Base-by-base conservation (phyloP, 2,329 filamentous ascomycete genomes). In the Paecilomyces niveus region DNA sequence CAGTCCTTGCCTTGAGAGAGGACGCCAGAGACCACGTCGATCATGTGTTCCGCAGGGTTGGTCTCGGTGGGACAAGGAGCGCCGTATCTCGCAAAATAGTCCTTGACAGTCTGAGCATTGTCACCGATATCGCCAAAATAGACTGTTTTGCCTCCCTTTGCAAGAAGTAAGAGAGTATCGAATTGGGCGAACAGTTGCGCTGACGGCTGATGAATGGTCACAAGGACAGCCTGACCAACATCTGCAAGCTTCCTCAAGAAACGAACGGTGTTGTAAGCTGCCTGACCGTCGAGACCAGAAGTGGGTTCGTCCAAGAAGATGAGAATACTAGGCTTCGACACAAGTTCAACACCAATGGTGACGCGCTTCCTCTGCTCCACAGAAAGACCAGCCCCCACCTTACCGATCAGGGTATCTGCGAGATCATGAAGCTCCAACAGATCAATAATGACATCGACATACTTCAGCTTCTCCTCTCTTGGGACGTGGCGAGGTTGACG, bases 281-380 rank as follows among this genome's bases (percentile, higher is more conserved):
- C 83, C 62, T 89, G 86, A 7, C 82, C 84, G 66, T 89, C 87
- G 0, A 89, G 80, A 57, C 87, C 86, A 56, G 83, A 86, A 0
- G 87, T 89, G 1, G 87, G 87, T 65, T 90, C 87, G 65, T 89
- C 87, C 13, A 89, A 72, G 75, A 89, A 89, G 35, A 89, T 79
- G 0, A 89, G 75, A 0, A 89, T 78, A 18, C 81, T 83, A 0
- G 87, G 87, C 65, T 88, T 85, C 0, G 87, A 86, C 6, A 86
- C 86, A 1, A 90, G 78, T 66, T 90, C 87, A 3, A 89, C 87
- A 58, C 86, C 87, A 58, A 90, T 89, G 0, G 87, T 89, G 2
- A 89, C 76, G 58, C 87, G 79, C 71, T 89, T 89, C 58, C 84
- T 80, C 67, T 89, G 83, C 70, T 89, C 86, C 2, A 89, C 85